Percentiles rank a stretch among this genome's conserved stretches.
Conservation (phyloP, 2,329 filamentous ascomycete genomes). For the Herpotrichia juniperi region DNA sequence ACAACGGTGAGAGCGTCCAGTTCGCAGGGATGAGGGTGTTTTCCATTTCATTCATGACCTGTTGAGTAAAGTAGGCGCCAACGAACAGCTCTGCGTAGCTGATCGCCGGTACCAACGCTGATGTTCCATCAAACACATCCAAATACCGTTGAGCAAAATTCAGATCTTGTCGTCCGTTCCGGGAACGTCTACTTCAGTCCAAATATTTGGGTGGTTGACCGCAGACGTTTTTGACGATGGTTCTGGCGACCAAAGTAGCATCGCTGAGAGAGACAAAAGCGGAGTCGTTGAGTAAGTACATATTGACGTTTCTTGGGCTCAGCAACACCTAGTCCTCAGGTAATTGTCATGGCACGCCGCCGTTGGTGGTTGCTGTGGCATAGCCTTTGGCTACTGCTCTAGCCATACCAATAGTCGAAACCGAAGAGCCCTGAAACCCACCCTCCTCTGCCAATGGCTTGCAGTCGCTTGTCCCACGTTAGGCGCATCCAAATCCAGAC, state of each 20-base stretch:
- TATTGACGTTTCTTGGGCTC: constrained; percentile 30
- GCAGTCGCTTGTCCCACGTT: constrained; percentile 30
- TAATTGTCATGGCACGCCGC: constrained; percentile 14
- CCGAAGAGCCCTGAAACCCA: constrained; percentile 23
- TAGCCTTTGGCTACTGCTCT: constrained; percentile 28
- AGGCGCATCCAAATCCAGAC: constrained; percentile 18
- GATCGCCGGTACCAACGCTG: constrained; percentile 35
- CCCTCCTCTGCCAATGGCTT: constrained; percentile 31
- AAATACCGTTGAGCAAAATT: constrained; percentile 40
- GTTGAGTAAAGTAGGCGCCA: constrained; percentile 20
- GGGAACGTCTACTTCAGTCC: constrained; percentile 43
- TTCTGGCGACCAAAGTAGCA: constrained; percentile 20
- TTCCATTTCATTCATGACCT: constrained; percentile 25
- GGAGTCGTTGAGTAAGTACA: constrained; percentile 39
- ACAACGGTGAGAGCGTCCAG: constrained; percentile 23
- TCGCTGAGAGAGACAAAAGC: constrained; percentile 42
- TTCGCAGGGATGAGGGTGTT: constrained; percentile 26
- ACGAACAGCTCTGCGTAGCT: constrained; percentile 16
- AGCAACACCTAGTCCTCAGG: constrained; percentile 21
- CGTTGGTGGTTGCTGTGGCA: constrained; percentile 29
- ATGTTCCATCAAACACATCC: constrained; percentile 35
- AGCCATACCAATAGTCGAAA: constrained; percentile 18
- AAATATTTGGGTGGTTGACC: constrained; percentile 31
- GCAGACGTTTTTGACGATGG: constrained; percentile 33
- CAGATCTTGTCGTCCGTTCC: constrained; percentile 40